Evolutionary conservation across 768 basidiomycete species (phyloP), one percentile per base, ranked within the genome.

Genomic region (Dentipellis sp.): DNA sequence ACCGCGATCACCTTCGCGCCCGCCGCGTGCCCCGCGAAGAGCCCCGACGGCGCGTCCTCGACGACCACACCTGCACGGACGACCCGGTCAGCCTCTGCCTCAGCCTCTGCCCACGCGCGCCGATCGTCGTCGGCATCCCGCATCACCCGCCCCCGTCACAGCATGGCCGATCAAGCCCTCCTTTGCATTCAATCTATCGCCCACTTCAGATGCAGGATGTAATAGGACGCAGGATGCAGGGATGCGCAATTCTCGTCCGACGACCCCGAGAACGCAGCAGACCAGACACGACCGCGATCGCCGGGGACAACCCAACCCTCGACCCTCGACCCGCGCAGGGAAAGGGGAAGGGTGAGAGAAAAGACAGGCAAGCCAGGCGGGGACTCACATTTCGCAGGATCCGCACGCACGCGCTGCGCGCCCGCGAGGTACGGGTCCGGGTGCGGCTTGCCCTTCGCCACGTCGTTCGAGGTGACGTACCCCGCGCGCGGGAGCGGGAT

Each of bases 401-500:
- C 72, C 21, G 79, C 75, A n/a, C 71, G 73, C 56, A 85, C 79
- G 49, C 71, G 74, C 53, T 70, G 62, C 16, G 91, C 91, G 10
- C 92, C 92, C 0, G 81, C 80, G 12, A 93, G 71, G 69, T 94
- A 97, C 19, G 94, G 94, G 37, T 81, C 90, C 0, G 93, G 91
- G 64, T 85, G 77, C n/a, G 93, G 93, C 72, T 94, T 94, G 47
- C 92, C 91, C 51, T 77, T 70, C 10, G 69, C 63, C 10, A 86
- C 85, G 52, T 87, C 81, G 68, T 86, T 80, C 7, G 86, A 83
- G 2, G 90, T 92, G 62, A 94, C 79, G 52, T 86, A 74, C 14
- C 82, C 83, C 49, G 71, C 74, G 2, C 69, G 69, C 2, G 88
- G 86, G 2, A 79, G 56, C 2, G 83, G 78, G 17, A 93, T 72